Evolutionary conservation across 2,329 filamentous ascomycete genomes (phyloP), one percentile per base, ranked within the genome.

Genomic region (Botrytis hyacinthi): DNA sequence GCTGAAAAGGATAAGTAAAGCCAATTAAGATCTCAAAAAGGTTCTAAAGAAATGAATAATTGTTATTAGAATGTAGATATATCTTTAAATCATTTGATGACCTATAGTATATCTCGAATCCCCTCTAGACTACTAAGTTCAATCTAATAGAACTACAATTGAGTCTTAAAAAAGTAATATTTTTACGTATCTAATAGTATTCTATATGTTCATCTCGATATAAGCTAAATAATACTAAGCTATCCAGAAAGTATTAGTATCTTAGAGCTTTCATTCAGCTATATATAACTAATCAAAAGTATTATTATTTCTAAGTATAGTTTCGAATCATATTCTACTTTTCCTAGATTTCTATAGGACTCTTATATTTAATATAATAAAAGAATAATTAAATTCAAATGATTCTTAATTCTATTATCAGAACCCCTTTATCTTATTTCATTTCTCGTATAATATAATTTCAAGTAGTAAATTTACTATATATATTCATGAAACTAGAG

Each of bases 331-430:
- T 1, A 6, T 10, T 0, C 18, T 14, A 22, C 18, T 12, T 12
- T 6, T 12, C 0, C 5, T 22, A 22, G 0, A 26, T 26, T 26
- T 26, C 0, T 35, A 22, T 0, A 12, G 10, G 0, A 0, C 0
- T 12, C 5, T 2, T 18, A 12, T 4, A 32, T 12, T 22, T 1
- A 35, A 22, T 60, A 26, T 6, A 60, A 60, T 60, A 5, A 22
- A 35, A 35, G 32, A 22, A 12, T 3, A 12, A 35, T 10, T 59
- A 35, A 0, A 2, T 20, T 2, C 4, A 32, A 35, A 35, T 3
- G 1, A 12, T 22, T 0, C 8, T 8, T 2, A 2, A 12, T 22
- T 60, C 8, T 35, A 35, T 10, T 12, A 60, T 18, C 6, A 22
- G 20, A 60, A 4, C 20, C 8, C 16, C 32, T 35, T 32, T 4